Base-by-base conservation (phyloP, 768 basidiomycete genomes). In the Amanita subjunquillea region DNA sequence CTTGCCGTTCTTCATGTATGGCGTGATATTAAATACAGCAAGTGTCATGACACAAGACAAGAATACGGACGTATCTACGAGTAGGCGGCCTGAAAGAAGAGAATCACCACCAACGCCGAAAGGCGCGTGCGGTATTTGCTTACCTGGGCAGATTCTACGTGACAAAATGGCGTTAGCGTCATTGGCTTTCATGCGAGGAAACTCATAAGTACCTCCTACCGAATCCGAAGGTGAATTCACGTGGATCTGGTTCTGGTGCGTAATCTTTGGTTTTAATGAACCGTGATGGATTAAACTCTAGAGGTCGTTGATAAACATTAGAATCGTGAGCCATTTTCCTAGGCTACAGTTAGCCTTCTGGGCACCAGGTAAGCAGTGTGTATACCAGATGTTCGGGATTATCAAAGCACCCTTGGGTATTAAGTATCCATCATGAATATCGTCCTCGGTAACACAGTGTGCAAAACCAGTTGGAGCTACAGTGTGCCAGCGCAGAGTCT, bases 221-320 rank as follows among this genome's bases (percentile, higher is more conserved):
- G 45, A 79, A 82, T 3, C 80, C 80, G 53, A 79, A 82, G 50
- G 70, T 73, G 34, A 73, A 59, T 4, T 63, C 60, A n/a, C 70
- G 69, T 12, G 78, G 74, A 48, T 78, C 76, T 15, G 47, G 56
- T 53, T 76, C 71, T 6, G 71, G 66, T 25, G 65, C 57, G 20
- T 66, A 59, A 8, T 65, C 65, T 15, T 60, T 67, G 3, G 32
- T 70, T 59, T 60, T 55, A n/a, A 79, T 61, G 63, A 76, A 78
- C 10, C 78, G 67, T 27, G 72, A 71, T 1, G 78, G 78, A n/a
- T 67, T 69, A 59, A 79, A 80, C 12, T 51, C 56, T 55, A 67
- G 64, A 1, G 78, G 77, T 15, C 76, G 67, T 15, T 68, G 54
- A 57, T 77, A 77, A 10, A 60, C 64, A n/a, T 50, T 55, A 4